Evolutionary conservation across 2,329 filamentous ascomycete genomes (phyloP).

Genomic region (Pseudogymnoascus sp.): DNA sequence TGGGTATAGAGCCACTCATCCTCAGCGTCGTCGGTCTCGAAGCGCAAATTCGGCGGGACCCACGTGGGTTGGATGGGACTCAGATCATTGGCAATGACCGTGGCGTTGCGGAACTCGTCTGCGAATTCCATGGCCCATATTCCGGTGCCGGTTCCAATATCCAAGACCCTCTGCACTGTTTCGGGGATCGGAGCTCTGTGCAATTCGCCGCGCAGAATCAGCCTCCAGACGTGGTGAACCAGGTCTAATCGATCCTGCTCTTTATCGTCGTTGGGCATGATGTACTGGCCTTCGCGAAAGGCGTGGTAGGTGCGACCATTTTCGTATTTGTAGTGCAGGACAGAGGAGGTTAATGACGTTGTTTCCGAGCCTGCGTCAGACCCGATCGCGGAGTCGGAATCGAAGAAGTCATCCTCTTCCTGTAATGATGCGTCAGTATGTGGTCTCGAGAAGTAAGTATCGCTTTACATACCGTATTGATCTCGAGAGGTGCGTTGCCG

Average conservation of each 20-base stretch:
- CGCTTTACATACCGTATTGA: background rate
- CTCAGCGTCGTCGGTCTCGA: conserved; percentile 28
- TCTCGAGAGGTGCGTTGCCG: background rate
- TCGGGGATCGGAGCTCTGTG: conserved; percentile 9
- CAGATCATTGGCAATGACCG: conserved; percentile 13
- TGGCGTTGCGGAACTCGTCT: conserved; percentile 12
- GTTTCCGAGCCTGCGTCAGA: conserved; percentile 9
- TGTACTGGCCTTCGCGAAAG: conserved; percentile 15
- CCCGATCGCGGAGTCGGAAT: conserved; percentile 5
- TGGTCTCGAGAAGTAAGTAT: background rate
- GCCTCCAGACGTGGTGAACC: conserved; percentile 11
- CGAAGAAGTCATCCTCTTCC: background rate
- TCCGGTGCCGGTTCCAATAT: conserved; percentile 14
- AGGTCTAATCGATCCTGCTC: conserved; percentile 14
- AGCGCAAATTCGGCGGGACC: conserved; percentile 21
- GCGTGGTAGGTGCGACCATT: conserved; percentile 39
- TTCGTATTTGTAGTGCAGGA: conserved; percentile 37
- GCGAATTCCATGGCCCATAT: conserved; percentile 15
- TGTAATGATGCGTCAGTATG: background rate
- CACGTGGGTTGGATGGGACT: conserved; percentile 11
- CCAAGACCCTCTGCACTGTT: conserved; percentile 11
- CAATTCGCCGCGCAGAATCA: conserved; percentile 9
- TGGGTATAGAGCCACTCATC: conserved; percentile 21
- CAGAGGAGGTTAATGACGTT: conserved; percentile 34
- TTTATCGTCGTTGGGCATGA: conserved; percentile 12